These are phyloP conservation scores for Gonapodya prolifera DNA, from an alignment of 192 early-diverging fungal genomes.

Conservation along the genomic window DNA sequence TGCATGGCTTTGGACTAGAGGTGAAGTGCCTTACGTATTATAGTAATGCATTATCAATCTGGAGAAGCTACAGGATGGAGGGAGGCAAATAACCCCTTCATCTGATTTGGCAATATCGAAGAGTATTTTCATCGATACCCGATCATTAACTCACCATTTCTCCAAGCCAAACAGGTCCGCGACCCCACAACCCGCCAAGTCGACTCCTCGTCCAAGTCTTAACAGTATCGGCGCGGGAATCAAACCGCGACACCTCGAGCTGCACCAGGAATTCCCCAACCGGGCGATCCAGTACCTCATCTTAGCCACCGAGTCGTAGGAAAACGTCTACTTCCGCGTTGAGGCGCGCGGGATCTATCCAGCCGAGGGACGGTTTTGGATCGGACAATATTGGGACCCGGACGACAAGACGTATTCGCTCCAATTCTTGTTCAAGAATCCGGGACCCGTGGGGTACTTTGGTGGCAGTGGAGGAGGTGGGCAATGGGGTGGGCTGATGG, in stretches of 20 bases:
- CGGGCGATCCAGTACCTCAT: conserved; percentile 84
- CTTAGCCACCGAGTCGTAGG: conserved; percentile 92
- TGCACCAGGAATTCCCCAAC: conserved; percentile 75
- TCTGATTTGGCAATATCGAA: too few species aligned
- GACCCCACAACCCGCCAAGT: conserved; percentile 78
- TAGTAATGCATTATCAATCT: too few species aligned
- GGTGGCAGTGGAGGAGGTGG: neutral
- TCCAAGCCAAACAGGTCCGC: too few species aligned
- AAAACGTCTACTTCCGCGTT: conserved; percentile 85
- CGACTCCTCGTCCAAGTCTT: conserved; percentile 83
- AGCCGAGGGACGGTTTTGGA: conserved; percentile 76
- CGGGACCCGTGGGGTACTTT: neutral
- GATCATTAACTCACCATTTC: too few species aligned
- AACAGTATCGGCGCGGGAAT: conserved; percentile 71
- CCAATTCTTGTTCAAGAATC: neutral
- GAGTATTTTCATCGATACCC: too few species aligned
- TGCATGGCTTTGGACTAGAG: too few species aligned
- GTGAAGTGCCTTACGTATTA: too few species aligned
- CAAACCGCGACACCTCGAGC: conserved; percentile 82
- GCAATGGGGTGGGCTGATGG: too few species aligned
- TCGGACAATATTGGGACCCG: conserved; percentile 87
- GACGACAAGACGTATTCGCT: conserved; percentile 27
- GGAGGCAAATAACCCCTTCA: too few species aligned
- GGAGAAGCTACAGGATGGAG: too few species aligned
- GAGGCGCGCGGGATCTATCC: conserved; percentile 86